Evolutionary conservation across 257 asterid species (phyloP).

Genomic region (Cinchona pubescens): DNA sequence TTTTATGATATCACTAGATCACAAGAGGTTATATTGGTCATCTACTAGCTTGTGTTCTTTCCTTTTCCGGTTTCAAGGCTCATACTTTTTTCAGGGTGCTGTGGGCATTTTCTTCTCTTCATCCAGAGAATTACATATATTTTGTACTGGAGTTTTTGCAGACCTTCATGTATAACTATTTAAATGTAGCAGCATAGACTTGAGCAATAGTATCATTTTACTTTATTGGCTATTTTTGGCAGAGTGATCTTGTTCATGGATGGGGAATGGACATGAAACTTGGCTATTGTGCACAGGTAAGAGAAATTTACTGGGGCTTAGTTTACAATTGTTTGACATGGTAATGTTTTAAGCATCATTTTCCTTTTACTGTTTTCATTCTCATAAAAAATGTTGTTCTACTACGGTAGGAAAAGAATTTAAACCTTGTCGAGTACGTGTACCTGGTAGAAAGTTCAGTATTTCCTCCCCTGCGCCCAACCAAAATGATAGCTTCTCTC

Average conservation of each 20-base stretch:
- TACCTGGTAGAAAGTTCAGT: background rate
- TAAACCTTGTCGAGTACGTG: background rate
- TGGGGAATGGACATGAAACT: conserved; percentile 99
- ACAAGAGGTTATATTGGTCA: background rate
- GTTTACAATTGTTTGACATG: background rate
- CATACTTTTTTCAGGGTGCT: background rate
- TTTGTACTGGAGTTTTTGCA: too few relatives aligned
- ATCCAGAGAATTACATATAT: background rate
- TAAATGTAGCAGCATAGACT: background rate
- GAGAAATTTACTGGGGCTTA: conserved; percentile 3
- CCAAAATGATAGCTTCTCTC: background rate
- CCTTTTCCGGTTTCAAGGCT: too few relatives aligned
- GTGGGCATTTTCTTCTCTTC: too few relatives aligned
- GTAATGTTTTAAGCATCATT: background rate
- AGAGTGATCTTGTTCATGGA: conserved; percentile 99
- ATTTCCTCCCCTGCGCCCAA: background rate
- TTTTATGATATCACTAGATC: background rate
- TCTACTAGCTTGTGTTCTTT: background rate
- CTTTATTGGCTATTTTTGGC: conserved; percentile 24
- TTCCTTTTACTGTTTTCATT: background rate
- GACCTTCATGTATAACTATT: background rate
- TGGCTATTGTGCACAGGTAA: conserved; percentile 96
- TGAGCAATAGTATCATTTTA: background rate
- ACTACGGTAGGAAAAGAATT: background rate
- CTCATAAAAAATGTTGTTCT: background rate